phyloP scores from a whole-genome alignment of 306 rosid genomes.

The Acmispon strigosus region DNA sequence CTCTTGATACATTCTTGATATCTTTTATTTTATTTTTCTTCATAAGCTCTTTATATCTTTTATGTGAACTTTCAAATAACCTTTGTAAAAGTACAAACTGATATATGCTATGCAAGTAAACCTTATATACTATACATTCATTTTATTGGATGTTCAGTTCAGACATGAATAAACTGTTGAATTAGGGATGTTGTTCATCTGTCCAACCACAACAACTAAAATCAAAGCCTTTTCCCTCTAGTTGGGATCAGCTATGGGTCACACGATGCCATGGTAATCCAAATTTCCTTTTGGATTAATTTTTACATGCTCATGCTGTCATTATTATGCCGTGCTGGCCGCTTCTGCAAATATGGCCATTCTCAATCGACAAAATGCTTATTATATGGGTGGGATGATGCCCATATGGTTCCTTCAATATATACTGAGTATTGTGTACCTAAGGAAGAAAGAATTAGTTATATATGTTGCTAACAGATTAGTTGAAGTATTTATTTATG shows the following conservation, averaged over 20 bases:
- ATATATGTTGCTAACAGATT: neutral
- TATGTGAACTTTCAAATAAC: neutral
- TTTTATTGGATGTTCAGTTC: slow-evolving; percentile 13
- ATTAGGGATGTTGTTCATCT: neutral
- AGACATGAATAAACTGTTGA: neutral
- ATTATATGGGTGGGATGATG: neutral
- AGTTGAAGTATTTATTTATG: slow-evolving; percentile 1
- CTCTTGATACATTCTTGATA: neutral
- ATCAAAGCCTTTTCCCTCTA: too few relatives aligned
- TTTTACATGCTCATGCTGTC: neutral
- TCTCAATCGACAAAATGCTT: neutral
- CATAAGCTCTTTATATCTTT: neutral
- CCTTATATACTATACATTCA: neutral
- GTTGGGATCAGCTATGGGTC: too few relatives aligned
- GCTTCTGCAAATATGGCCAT: neutral
- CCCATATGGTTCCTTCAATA: neutral
- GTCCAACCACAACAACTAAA: neutral
- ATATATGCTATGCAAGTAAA: neutral
- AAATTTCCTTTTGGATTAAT: neutral
- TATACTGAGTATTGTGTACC: neutral
- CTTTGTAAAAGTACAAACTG: neutral
- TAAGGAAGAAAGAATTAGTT: neutral
- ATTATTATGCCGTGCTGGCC: neutral
- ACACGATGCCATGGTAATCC: neutral
- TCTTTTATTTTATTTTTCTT: too few relatives aligned